These are phyloP conservation scores for Gracilaria gracilis DNA, from an alignment of 23 red algal species.

Conservation along the genomic window DNA sequence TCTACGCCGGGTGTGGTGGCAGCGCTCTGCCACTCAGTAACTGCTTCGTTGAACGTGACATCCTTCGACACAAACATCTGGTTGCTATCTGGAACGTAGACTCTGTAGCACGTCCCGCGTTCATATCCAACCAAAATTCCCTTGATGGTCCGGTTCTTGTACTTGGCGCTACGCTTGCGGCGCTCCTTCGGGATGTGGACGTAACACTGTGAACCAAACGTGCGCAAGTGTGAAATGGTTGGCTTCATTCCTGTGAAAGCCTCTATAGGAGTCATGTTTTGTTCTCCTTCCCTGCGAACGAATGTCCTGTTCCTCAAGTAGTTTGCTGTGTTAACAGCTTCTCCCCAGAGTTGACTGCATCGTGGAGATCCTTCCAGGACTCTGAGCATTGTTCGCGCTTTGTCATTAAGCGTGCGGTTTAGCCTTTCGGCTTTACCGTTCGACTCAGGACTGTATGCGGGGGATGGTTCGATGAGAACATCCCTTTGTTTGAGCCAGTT, in stretches of 20 bases:
- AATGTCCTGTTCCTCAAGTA: background rate
- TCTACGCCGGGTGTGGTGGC: too few species aligned
- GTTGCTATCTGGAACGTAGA: background rate
- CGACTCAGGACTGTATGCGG: constrained; percentile 10
- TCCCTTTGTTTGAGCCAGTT: background rate
- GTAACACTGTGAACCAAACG: background rate
- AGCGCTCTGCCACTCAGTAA: too few species aligned
- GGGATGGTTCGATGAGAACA: too few species aligned
- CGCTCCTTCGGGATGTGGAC: background rate
- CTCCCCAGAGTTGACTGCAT: background rate
- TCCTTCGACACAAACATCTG: background rate
- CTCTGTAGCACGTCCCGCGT: background rate
- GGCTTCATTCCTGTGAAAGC: too few species aligned
- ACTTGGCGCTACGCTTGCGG: background rate
- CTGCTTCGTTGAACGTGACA: background rate
- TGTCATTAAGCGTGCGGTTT: constrained; percentile 9
- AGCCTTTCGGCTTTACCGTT: constrained; percentile 15
- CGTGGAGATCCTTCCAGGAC: background rate
- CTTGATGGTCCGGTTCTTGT: background rate
- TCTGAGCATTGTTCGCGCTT: background rate
- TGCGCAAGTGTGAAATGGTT: too few species aligned
- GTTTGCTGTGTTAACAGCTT: background rate
- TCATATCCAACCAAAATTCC: background rate
- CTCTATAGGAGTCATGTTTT: too few species aligned
- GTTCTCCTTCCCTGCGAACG: background rate